Base-by-base conservation (phyloP, 2,329 filamentous ascomycete species). In the Exophiala spinifera region DNA sequence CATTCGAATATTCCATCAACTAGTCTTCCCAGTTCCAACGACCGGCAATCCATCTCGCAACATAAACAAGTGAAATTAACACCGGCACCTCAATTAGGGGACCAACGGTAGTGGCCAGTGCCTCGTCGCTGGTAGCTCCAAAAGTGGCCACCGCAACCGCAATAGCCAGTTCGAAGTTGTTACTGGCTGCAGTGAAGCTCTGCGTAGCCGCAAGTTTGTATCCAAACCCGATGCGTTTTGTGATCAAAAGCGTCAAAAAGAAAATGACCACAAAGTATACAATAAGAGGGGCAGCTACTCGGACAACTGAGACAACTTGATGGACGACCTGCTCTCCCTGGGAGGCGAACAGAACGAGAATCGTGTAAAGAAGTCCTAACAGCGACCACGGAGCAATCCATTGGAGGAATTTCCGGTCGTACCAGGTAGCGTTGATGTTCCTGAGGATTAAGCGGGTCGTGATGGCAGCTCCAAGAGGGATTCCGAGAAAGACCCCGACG, bases 131-230 rank as follows among this genome's bases (percentile, higher is more conserved):
- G 36, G 87, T 74, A 0, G 86, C 79, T 0, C 90, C 91, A 71
- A 88, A 95, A 0, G 86, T 86, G 0, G 90, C 86, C 1, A 95
- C 85, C 0, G 88, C 88, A 0, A 96, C 90, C 0, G 90, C 90
- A 71, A 96, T 95, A 0, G 91, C 89, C 17, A 95, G 74, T 74
- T 95, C 91, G 65, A 96, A 95, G 67, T 96, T 95, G 66, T 96
- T 96, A 67, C 90, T 95, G 1, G 89, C 88, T 0, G 89, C 91
- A 0, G 89, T 95, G 64, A 95, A 94, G 66, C 88, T 91, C 71
- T 95, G 89, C 2, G 89, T 91, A 5, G 80, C 78, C 1, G 81
- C 79, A 1, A 91, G 67, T 33, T 79, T 78, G 67, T 94, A 95
- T 0, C 82, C 83, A 54, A 90, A 91, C 0, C 89, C 87, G 15